Base-by-base conservation (phyloP, 495 filamentous ascomycete species). In the Lasiosphaeris hirsuta region DNA sequence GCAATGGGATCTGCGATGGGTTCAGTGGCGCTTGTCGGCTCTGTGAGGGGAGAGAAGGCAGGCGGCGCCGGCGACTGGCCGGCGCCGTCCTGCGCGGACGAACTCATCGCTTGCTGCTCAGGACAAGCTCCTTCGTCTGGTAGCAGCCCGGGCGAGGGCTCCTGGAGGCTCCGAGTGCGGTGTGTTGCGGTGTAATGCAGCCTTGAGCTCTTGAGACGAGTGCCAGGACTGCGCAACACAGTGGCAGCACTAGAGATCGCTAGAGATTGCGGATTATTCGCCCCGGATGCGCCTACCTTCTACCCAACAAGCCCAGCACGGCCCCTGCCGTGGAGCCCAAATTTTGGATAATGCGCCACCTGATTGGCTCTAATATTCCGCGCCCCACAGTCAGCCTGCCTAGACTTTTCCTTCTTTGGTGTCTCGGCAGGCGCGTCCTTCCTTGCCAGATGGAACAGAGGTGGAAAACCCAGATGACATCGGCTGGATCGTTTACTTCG, bases 41-140 rank as follows among this genome's bases (percentile, higher is more conserved):
- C 68, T n/a, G 69, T 71, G 10, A 71, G 58, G 13, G 69, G 69
- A 11, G 69, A 71, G 19, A 70, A 59, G 47, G 69, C 65, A 51
- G 69, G 69, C 43, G 65, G 69, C 60, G 67, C 63, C 51, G 65
- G 69, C 48, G 67, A 68, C 17, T 67, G 57, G 57, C 47, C 58
- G 57, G 49, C 56, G 57, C 59, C 59, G 39, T 67, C 60, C 45
- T 57, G 60, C 47, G 57, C 52, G 35, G 69, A 71, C 69, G 65
- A 71, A 68, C 49, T 71, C 69, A 71, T 71, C 65, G 69, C 69
- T 69, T 68, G 67, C 41, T 56, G 37, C 17, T 11, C 50, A 10
- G 4, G 19, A 63, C 67, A 69, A 69, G 69, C 69, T 71, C 69
- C 69, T 71, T 68, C 67, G 69, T 65, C 69, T 60, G 49, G 44